Percentiles rank a stretch among this genome's conserved stretches.
phyloP scores from a whole-genome alignment of 305 asterid species.

The Solanum aculeatissimum region DNA sequence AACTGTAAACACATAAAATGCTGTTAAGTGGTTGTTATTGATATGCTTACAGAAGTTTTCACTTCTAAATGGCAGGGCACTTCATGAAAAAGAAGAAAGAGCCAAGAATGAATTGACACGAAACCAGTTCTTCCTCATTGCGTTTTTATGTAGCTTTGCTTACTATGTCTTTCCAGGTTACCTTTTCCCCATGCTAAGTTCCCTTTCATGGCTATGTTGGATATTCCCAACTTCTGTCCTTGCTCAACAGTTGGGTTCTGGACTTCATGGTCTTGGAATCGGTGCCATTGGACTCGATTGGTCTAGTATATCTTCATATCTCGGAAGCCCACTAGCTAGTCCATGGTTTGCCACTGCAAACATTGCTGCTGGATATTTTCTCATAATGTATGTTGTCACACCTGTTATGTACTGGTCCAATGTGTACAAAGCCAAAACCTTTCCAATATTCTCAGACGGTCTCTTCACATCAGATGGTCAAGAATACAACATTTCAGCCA shows the following conservation, averaged over 20 bases:
- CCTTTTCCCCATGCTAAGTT: slow-evolving; percentile 69
- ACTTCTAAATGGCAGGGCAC: slow-evolving; percentile 50
- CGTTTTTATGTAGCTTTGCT: slow-evolving; percentile 76
- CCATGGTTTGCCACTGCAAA: slow-evolving; percentile 99
- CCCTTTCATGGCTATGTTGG: slow-evolving; percentile 97
- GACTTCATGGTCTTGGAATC: slow-evolving; percentile 86
- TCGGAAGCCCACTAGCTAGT: slow-evolving; percentile 94
- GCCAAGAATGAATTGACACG: slow-evolving; percentile 51
- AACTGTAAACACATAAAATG: neutral
- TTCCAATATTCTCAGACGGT: slow-evolving; percentile 79
- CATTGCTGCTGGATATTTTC: slow-evolving; percentile 72
- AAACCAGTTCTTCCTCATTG: slow-evolving; percentile 76
- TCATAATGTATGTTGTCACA: slow-evolving; percentile 61
- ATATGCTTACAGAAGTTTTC: neutral
- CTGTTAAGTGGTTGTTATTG: neutral
- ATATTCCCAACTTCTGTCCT: slow-evolving; percentile 62
- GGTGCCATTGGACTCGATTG: slow-evolving; percentile 89
- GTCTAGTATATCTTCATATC: slow-evolving; percentile 90
- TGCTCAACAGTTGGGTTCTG: slow-evolving; percentile 89
- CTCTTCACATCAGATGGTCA: slow-evolving; percentile 73
- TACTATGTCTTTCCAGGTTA: slow-evolving; percentile 89
- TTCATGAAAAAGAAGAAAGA: slow-evolving; percentile 83
- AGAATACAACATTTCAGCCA: slow-evolving; percentile 64
- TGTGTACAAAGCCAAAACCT: slow-evolving; percentile 64
- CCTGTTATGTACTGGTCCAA: slow-evolving; percentile 69